phyloP scores from a whole-genome alignment of 345 rosid genomes.

The Excoecaria agallocha region DNA sequence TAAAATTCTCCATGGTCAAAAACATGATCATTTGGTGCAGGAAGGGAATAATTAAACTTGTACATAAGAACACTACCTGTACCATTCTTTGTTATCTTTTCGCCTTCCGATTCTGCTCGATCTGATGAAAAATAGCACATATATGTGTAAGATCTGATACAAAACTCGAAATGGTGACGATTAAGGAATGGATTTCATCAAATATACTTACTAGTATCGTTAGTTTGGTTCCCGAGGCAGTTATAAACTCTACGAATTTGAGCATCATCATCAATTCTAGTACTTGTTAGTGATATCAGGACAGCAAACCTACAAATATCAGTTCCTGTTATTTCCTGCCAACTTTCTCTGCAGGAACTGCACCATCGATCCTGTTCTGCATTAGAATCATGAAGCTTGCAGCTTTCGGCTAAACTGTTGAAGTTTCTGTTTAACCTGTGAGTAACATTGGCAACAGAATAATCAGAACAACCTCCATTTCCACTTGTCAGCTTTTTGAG shows the following conservation, averaged over 20 bases:
- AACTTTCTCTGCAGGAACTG: constrained; percentile 30
- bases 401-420: constrained; percentile 24
- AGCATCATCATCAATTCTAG: constrained; percentile 29
- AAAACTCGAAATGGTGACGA: not conserved
- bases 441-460: constrained; percentile 33
- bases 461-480: constrained; percentile 40
- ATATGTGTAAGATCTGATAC: not conserved
- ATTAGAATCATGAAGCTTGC: constrained; percentile 19
- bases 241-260: constrained; percentile 20
- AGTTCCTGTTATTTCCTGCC: constrained; percentile 31
- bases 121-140: not conserved
- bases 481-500: constrained; percentile 42
- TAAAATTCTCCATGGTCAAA: not conserved
- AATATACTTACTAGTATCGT: constrained; percentile 17
- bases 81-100: constrained; percentile 15
- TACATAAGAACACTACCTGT: constrained; percentile 17
- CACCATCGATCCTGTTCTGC: constrained; percentile 23
- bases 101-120: constrained; percentile 8
- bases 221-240: constrained; percentile 32
- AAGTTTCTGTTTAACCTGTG: constrained; percentile 22
- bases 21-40: not conserved
- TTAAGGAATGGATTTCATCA: not conserved
- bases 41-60: not conserved
- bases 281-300: constrained; percentile 39
- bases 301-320: constrained; percentile 45